Conservation (phyloP, 169 alveolate species). For the Plasmodium relictum region DNA sequence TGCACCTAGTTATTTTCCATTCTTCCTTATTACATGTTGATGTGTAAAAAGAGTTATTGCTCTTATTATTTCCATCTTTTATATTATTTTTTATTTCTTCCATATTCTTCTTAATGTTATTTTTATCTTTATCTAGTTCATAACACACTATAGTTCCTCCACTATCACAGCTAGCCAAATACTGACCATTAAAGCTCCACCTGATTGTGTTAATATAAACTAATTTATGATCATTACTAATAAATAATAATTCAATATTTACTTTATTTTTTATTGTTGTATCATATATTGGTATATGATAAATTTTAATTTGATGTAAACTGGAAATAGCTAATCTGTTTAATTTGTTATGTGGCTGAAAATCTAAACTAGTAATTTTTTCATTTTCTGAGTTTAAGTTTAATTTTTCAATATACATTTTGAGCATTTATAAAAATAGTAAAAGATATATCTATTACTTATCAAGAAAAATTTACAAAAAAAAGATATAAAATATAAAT, state of each 20-base stretch:
- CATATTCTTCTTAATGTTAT: conserved; percentile 14
- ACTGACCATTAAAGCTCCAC: conserved; percentile 73
- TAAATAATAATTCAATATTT: conserved; percentile 35
- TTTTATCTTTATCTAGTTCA: conserved; percentile 49
- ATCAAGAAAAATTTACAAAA: background rate
- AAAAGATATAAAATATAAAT: conserved; percentile 4
- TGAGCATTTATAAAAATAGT: background rate
- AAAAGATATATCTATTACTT: background rate
- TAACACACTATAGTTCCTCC: conserved; percentile 70
- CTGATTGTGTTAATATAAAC: conserved; percentile 66
- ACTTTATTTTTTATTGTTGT: conserved; percentile 8
- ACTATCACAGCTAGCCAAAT: conserved; percentile 73
- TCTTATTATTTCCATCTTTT: background rate
- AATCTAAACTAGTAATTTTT: conserved; percentile 62
- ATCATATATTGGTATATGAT: conserved; percentile 31
- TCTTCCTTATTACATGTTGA: conserved; percentile 57
- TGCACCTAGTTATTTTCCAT: conserved; percentile 58
- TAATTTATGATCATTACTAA: conserved; percentile 66
- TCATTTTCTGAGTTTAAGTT: conserved; percentile 52
- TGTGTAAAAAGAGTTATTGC: background rate
- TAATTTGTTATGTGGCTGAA: conserved; percentile 15
- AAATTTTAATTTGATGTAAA: conserved; percentile 55
- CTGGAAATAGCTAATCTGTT: conserved; percentile 75
- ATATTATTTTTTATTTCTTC: conserved; percentile 12
- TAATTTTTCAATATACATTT: conserved; percentile 68